Evolutionary conservation across 2,329 filamentous ascomycete genomes (phyloP), one percentile per base, ranked within the genome.

Genomic region (Saccharata proteae): DNA sequence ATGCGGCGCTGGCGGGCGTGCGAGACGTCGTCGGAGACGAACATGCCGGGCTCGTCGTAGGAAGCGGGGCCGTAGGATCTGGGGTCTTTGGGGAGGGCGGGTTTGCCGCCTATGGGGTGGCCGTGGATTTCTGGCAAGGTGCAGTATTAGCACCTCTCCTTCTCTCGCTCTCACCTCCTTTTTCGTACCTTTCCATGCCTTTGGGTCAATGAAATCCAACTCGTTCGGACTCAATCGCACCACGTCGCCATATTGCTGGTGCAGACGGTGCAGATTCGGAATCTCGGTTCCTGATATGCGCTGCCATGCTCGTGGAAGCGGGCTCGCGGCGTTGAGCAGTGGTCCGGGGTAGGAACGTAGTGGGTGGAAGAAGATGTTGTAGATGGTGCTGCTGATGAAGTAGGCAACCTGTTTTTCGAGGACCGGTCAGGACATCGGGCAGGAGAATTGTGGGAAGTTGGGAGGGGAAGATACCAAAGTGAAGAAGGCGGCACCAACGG

Each of bases 261-360:
- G 61, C 3, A 57, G 43, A 3, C 44, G 21, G 14, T 40, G 41
- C 15, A 52, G 21, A 43, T 45, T 51, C 7, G 28, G 9, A 3
- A 40, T 17, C n/a, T 49, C 44, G 2, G 23, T 36, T 4, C 58
- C 57, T 6, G 39, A 43, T 2, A 47, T 35, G 8, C 45, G 37
- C 18, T 40, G 43, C 10, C 46, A 26, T 11, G 42, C 42, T 28
- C 56, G 55, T 1, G 55, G 53, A 5, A 58, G 33, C 11, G 45
- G 41, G 4, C 49, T 46, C 2, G 48, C 44, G 13, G 52, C 43
- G 16, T 48, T 44, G 4, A 52, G 34, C 14, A 47, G 47, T 2
- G 63, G 60, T 0, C 62, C 63, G 2, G 61, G 62, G 16, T 58
- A 58, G 23, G 57, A 53, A 13, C 47, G 42, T 0, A 65, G 47